Base-by-base conservation (phyloP, 257 asterid genomes). In the Galeopsis tetrahit region DNA sequence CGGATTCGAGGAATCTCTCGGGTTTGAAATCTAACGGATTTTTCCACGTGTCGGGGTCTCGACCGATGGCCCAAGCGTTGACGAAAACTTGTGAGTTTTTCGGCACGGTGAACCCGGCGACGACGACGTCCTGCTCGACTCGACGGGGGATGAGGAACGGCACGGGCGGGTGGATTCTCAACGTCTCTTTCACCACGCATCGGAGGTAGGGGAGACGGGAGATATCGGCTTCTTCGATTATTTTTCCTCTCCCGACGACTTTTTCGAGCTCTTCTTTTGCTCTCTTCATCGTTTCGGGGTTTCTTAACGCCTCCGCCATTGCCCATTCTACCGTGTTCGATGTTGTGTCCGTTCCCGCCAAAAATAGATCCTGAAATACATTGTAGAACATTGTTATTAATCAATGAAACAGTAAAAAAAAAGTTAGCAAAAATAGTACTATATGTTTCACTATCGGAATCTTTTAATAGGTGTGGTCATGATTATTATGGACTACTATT, bases 261-360 rank as follows among this genome's bases (percentile, higher is more conserved):
- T 74, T 67, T 61, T 84, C 87, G 1, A 91, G 84, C 80, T 91
- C 96, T 0, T 62, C 68, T 68, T 88, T 85, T 36, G 85, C 95
- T 46, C 69, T 82, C 65, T 74, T 68, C 85, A 86, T 83, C 13
- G 17, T 71, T 21, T 82, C 80, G 2, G 97, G 95, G 31, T 82
- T 89, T 10, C 63, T 79, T 8, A 91, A 80, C 21, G 83, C 77
- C 78, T 89, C 97, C 7, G 91, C 82, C 96, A 89, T 88, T 32
- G 96, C 92, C 96, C 96, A 91, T 71, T 89, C 96, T 13, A 89
- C 52, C 5, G 97, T 88, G 85, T 68, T 85, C 6, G 92, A 87
- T 0, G 87, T 79, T 6, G 94, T 87, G 35, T 88, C 96, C 0
- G 93, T 88, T 49, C 96, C 93, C 0, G 96, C 96, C 0, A 59